Base-by-base conservation (phyloP, 371 early-diverging fungal genomes). In the Mucor saturninus region DNA sequence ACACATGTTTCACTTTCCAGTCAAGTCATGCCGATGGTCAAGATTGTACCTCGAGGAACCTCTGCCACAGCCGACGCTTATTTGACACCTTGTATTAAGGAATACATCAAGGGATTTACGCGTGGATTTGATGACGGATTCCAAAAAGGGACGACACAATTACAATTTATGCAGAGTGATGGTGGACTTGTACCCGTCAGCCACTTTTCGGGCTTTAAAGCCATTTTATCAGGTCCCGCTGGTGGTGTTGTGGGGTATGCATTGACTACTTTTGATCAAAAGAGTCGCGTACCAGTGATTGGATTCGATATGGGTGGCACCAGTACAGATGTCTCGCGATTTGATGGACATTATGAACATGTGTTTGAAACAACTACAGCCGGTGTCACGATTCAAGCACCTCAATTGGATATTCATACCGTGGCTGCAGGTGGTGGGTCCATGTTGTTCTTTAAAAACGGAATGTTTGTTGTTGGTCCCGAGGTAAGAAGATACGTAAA, bases 291-390 rank as follows among this genome's bases (percentile, higher is more conserved):
- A 1, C 89, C 95, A 2, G 89, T 96, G 21, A 95, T 98, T 69
- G 97, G 97, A 0, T 96, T 98, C 65, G 98, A 97, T 78, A 96
- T 97, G 95, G 98, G 97, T 30, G 95, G 95, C 14, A 96, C 96
- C 0, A 91, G 91, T 62, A 97, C 98, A 13, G 98, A 98, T 77
- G 96, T 97, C 2, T 94, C 95, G 29, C 85, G 98, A 4, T 98
- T 85, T 76, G 94, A 87, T 54, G 98, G 97, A 3, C 79, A 82
- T 45, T 93, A 89, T 71, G 95, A 96, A 65, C 97, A 97, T 64
- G 93, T 96, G 1, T 96, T 91, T 77, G 98, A 97, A 72, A 93
- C 95, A 3, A 93, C 92, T 3, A 95, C 94, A 1, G 97, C 95
- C 0, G 98, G 97, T 5, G 88, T 98, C 14, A 92, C 95, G 1